A percentile compares a stretch with the other conserved stretches of the same genome.
phyloP scores from a whole-genome alignment of 495 filamentous ascomycete genomes.

The Polyplosphaeria fusca region DNA sequence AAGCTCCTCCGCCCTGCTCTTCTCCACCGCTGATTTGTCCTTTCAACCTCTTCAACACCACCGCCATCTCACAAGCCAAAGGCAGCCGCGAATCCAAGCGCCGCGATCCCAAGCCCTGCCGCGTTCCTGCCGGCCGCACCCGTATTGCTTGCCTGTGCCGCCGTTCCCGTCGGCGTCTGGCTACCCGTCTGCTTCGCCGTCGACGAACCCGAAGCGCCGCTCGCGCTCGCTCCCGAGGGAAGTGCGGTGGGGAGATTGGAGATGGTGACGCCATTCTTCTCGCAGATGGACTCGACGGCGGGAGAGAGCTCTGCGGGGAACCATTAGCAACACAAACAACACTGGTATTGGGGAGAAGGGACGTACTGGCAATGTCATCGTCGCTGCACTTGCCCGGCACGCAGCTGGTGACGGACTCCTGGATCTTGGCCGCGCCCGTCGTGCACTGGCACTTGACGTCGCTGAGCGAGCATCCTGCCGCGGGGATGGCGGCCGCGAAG shows the following conservation, averaged over 20 bases:
- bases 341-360: background rate
- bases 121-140: conserved; percentile 20
- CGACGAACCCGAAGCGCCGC: background rate
- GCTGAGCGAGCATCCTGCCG: conserved; percentile 28
- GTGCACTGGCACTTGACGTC: conserved; percentile 41
- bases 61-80: conserved; percentile 18
- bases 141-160: background rate
- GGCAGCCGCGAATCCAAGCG: conserved; percentile 25
- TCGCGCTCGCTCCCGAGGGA: conserved; percentile 1
- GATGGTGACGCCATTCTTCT: conserved; percentile 6
- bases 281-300: conserved; percentile 17
- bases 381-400: conserved; percentile 24
- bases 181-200: conserved; percentile 3
- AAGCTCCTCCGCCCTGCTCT: too few relatives aligned
- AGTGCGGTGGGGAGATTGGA: conserved; percentile 16
- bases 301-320: conserved; percentile 7
- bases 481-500: conserved; percentile 34
- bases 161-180: conserved; percentile 9
- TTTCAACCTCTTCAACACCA: too few relatives aligned
- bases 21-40: too few relatives aligned
- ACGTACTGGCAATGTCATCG: conserved; percentile 33
- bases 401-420: conserved; percentile 25
- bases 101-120: conserved; percentile 11
- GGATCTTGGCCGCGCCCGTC: conserved; percentile 33
- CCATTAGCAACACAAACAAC: background rate